Percentiles rank a stretch among this genome's conserved stretches.
These are phyloP conservation scores for Penicillium vulpinum DNA, from an alignment of 2,329 filamentous ascomycete genomes.

Conservation along the genomic window DNA sequence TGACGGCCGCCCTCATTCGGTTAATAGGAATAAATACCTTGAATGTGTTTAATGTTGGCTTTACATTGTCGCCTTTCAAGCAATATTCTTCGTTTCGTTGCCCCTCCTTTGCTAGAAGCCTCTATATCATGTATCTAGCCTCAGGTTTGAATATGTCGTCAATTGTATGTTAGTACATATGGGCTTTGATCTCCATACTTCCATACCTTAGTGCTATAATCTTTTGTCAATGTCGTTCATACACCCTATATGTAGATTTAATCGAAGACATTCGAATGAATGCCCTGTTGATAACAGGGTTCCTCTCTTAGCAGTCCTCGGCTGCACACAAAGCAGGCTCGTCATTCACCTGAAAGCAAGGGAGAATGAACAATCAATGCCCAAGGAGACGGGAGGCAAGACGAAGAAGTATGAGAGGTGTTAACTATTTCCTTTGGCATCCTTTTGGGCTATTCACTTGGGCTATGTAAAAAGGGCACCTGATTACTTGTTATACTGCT, in stretches of 20 bases:
- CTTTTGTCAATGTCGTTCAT: neutral
- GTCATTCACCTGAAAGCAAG: neutral
- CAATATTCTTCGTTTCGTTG: neutral
- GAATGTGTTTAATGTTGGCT: conserved; percentile 1
- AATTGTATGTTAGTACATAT: conserved; percentile 22
- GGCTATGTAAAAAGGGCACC: too few species aligned
- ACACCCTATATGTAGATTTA: neutral
- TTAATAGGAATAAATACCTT: neutral
- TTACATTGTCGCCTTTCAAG: neutral
- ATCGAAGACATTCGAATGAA: neutral
- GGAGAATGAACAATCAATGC: neutral
- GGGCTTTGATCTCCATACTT: neutral
- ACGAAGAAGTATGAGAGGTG: neutral
- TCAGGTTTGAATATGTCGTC: conserved; percentile 8
- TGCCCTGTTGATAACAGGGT: neutral
- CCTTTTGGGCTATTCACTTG: too few species aligned
- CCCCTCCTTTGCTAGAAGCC: conserved; percentile 5
- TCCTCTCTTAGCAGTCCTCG: neutral
- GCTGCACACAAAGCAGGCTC: neutral
- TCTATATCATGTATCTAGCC: conserved; percentile 16
- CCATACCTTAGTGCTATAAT: neutral
- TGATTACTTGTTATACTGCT: too few species aligned
- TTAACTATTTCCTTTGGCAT: too few species aligned
- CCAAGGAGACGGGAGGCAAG: neutral
- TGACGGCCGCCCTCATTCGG: neutral